phyloP scores from a whole-genome alignment of 164 flowering plant species.

The Saururus chinensis region DNA sequence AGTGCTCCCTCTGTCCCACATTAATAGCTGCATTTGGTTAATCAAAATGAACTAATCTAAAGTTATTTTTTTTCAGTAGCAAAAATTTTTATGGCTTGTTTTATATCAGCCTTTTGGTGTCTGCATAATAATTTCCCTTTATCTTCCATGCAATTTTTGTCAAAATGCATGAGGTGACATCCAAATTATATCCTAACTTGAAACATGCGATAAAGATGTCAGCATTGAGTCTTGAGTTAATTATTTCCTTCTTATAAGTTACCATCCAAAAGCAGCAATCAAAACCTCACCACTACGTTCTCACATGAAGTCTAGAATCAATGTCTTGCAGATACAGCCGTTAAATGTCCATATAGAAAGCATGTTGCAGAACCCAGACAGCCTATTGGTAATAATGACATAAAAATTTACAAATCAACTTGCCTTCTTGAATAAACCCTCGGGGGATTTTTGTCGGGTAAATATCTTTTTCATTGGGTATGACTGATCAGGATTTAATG shows the following conservation, averaged over 20 bases:
- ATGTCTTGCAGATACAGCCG: not conserved
- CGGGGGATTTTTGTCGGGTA: slow-evolving; percentile 77
- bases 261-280: not conserved
- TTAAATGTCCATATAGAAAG: not conserved
- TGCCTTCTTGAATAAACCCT: slow-evolving; percentile 92
- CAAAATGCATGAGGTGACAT: too few species aligned
- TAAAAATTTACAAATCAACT: slow-evolving; percentile 8
- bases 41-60: too few species aligned
- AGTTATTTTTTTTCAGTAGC: too few species aligned
- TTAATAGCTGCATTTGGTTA: too few species aligned
- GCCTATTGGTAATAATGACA: not conserved
- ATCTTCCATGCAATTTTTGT: too few species aligned
- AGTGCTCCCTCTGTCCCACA: too few species aligned
- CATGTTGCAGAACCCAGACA: not conserved
- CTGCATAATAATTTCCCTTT: too few species aligned
- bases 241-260: not conserved
- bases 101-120: too few species aligned
- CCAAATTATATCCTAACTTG: too few species aligned
- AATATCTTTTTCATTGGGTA: slow-evolving; percentile 50
- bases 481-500: slow-evolving; percentile 47
- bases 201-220: too few species aligned
- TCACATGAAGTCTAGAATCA: not conserved
- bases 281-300: not conserved
- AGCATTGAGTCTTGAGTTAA: not conserved
- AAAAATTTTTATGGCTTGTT: too few species aligned